phyloP scores from a whole-genome alignment of 768 basidiomycete species.

The Podaxis carcinomalis region DNA sequence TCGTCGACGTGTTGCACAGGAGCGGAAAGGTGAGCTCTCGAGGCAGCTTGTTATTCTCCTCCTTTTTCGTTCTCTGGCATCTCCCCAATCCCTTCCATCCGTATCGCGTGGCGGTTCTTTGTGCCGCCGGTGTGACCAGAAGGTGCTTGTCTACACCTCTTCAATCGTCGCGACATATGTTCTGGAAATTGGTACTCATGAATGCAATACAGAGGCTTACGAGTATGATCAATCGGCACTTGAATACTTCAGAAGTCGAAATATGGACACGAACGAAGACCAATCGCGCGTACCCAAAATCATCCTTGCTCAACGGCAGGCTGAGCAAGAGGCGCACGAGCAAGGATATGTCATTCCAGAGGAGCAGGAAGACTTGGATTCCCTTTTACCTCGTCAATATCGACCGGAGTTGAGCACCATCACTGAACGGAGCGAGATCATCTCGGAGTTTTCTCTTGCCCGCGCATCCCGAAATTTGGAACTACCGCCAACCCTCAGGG shows the following conservation, averaged over 20 bases:
- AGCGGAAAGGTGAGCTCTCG: slow-evolving; percentile 79
- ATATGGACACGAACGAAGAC: slow-evolving; percentile 21
- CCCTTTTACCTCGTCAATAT: slow-evolving; percentile 22
- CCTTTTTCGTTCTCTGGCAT: slow-evolving; percentile 20
- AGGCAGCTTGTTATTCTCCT: slow-evolving; percentile 23
- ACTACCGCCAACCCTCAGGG: not conserved
- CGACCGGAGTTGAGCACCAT: slow-evolving; percentile 55
- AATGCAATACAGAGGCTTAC: slow-evolving; percentile 8
- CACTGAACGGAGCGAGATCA: slow-evolving; percentile 60
- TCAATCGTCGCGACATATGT: not conserved
- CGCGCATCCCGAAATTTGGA: slow-evolving; percentile 34
- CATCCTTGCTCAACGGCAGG: slow-evolving; percentile 55
- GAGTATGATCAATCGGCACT: slow-evolving; percentile 16
- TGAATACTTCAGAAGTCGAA: slow-evolving; percentile 18
- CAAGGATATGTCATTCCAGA: slow-evolving; percentile 27
- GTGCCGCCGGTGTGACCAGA: slow-evolving; percentile 37
- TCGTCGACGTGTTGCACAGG: slow-evolving; percentile 54
- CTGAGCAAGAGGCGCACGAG: slow-evolving; percentile 13
- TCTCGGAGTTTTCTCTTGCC: slow-evolving; percentile 51
- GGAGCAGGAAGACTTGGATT: slow-evolving; percentile 7
- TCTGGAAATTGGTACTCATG: not conserved
- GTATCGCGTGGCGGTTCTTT: slow-evolving; percentile 19
- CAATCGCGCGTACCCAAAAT: slow-evolving; percentile 57
- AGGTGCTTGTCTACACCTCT: slow-evolving; percentile 52
- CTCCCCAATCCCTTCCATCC: slow-evolving; percentile 24